Evolutionary conservation across 257 asterid genomes (phyloP).

Genomic region (Ilex aquifolium): DNA sequence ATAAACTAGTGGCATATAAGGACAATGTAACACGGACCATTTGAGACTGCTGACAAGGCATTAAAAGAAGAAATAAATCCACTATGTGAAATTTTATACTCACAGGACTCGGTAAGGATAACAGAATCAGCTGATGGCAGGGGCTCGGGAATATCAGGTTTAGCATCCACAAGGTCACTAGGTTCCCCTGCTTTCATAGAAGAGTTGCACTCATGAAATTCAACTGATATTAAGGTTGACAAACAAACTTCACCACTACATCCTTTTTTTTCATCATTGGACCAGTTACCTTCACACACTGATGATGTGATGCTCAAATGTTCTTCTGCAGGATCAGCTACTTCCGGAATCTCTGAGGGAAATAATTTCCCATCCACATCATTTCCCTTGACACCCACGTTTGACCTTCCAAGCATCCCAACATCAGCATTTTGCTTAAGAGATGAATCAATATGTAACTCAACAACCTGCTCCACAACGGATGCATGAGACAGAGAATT

Average conservation of each 20-base stretch:
- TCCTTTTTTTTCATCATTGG: neutral
- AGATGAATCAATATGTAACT: no score
- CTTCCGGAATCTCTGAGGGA: constrained; percentile 6
- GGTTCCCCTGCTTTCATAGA: constrained; percentile 7
- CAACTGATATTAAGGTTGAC: neutral
- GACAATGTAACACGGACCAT: no score
- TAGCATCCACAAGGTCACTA: neutral
- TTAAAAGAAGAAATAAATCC: no score
- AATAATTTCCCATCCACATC: neutral
- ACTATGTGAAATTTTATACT: neutral
- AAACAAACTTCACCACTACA: constrained; percentile 1
- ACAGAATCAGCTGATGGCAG: neutral
- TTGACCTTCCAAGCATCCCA: no score
- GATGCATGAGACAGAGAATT: neutral
- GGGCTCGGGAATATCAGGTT: neutral
- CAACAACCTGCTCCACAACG: no score
- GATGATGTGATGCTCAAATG: no score
- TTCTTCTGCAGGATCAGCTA: neutral
- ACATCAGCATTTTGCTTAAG: no score
- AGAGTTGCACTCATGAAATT: constrained; percentile 3
- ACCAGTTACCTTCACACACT: no score
- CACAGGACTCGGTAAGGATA: constrained; percentile 7
- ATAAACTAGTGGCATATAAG: no score
- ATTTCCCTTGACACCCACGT: constrained; percentile 5
- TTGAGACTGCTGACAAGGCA: no score